phyloP scores from a whole-genome alignment of 805 yeast genomes.

The Grigorovia transvaalensis region DNA sequence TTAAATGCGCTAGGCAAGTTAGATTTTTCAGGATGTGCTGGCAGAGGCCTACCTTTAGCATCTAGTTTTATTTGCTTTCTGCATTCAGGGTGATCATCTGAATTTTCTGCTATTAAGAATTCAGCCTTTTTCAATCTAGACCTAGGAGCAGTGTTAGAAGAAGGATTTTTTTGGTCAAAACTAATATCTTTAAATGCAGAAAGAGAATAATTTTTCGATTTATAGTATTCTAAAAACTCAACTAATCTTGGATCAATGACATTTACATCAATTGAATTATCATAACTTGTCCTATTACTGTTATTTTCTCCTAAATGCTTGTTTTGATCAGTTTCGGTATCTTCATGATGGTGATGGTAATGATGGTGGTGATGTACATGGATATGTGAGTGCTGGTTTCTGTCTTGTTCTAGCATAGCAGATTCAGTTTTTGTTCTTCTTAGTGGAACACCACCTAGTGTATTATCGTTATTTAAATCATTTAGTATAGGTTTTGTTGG shows the following conservation, averaged over 20 bases:
- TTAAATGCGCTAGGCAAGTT: conserved; percentile 40
- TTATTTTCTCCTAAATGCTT: too few relatives aligned
- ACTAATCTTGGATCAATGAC: conserved; percentile 37
- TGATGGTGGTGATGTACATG: conserved; percentile 7
- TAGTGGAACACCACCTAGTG: conserved; percentile 4
- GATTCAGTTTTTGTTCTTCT: conserved; percentile 17
- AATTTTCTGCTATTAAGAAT: conserved; percentile 13
- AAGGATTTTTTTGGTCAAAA: background rate
- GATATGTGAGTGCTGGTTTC: background rate
- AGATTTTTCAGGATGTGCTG: conserved; percentile 40
- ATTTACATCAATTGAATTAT: conserved; percentile 1
- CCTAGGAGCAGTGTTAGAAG: background rate
- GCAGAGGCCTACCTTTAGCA: conserved; percentile 37
- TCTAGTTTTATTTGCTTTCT: conserved; percentile 21
- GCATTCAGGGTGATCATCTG: conserved; percentile 1
- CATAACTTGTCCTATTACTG: too few relatives aligned
- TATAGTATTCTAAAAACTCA: conserved; percentile 36
- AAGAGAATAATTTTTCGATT: conserved; percentile 16
- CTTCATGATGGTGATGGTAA: conserved; percentile 6
- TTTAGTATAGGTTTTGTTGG: background rate
- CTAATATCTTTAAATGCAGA: conserved; percentile 15
- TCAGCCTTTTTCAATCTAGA: conserved; percentile 12
- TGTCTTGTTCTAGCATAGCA: background rate
- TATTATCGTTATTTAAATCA: too few relatives aligned
- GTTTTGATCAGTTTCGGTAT: background rate